Conservation (phyloP, 2,329 filamentous ascomycete species). For the Seiridium unicorne region DNA sequence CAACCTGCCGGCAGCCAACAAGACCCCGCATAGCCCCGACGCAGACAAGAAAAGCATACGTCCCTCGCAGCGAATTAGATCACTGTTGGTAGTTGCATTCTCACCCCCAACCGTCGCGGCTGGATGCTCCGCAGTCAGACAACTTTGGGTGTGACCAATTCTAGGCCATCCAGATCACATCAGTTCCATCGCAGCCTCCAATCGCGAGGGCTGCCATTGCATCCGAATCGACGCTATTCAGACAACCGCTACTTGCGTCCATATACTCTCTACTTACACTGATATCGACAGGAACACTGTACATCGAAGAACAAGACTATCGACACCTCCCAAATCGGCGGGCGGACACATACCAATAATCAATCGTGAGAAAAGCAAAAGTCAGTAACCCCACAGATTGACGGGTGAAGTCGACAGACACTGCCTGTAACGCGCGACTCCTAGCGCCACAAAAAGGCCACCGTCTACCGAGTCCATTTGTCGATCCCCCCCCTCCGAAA, state of each 20-base stretch:
- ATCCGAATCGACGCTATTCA: too few relatives aligned
- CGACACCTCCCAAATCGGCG: background rate
- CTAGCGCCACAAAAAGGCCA: slow-evolving; percentile 1
- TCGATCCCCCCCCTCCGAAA: slow-evolving; percentile 3
- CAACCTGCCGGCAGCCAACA: slow-evolving; percentile 14
- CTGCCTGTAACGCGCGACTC: background rate
- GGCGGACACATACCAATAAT: background rate
- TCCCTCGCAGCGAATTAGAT: background rate
- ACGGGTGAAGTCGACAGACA: background rate
- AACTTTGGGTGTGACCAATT: background rate
- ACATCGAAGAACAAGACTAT: background rate
- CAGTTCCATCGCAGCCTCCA: too few relatives aligned
- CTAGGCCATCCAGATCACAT: too few relatives aligned
- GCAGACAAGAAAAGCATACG: background rate
- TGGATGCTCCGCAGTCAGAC: background rate
- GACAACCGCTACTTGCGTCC: too few relatives aligned
- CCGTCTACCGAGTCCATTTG: background rate
- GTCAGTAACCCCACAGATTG: background rate
- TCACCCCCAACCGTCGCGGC: background rate
- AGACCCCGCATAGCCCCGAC: background rate
- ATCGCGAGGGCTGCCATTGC: too few relatives aligned
- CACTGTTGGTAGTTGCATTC: background rate
- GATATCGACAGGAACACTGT: background rate
- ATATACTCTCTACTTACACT: background rate
- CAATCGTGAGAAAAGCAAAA: background rate